These are phyloP conservation scores for Aegilops sharonensis DNA, from an alignment of 176 grass and related monocot genomes.

Conservation along the genomic window DNA sequence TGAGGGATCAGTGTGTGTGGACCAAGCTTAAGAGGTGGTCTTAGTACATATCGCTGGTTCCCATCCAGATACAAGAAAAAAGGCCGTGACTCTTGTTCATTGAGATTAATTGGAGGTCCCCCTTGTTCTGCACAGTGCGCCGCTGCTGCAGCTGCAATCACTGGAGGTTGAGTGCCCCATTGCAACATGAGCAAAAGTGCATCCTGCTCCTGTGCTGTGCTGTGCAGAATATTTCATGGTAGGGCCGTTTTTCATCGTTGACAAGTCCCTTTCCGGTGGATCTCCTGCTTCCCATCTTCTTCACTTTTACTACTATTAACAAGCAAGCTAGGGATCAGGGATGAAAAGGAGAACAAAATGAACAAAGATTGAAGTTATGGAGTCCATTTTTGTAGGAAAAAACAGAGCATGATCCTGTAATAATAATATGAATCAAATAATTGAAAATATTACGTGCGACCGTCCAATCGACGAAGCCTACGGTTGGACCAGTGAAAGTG, in stretches of 20 bases:
- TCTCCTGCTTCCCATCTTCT: not conserved
- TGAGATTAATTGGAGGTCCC: not conserved
- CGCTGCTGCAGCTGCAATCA: not conserved
- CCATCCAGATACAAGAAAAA: not conserved
- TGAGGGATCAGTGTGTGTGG: not conserved
- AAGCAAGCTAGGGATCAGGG: not conserved
- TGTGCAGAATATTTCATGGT: conserved; percentile 1
- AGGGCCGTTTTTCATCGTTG: not conserved
- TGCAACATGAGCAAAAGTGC: not conserved
- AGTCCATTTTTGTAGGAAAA: too few relatives aligned
- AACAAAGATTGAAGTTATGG: too few relatives aligned
- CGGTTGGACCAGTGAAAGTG: not conserved
- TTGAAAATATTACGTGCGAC: too few relatives aligned
- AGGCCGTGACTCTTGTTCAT: not conserved
- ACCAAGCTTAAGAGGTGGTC: not conserved
- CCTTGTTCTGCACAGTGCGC: not conserved
- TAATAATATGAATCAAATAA: not conserved
- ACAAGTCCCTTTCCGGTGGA: not conserved
- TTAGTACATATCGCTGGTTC: not conserved
- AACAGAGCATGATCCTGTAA: not conserved
- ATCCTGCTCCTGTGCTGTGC: not conserved
- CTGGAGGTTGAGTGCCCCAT: not conserved
- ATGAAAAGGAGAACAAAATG: too few relatives aligned
- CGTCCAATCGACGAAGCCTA: too few relatives aligned
- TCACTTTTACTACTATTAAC: not conserved